phyloP scores from a whole-genome alignment of 2,329 filamentous ascomycete genomes.

The Ophiocordyceps camponoti-rufipedis region DNA sequence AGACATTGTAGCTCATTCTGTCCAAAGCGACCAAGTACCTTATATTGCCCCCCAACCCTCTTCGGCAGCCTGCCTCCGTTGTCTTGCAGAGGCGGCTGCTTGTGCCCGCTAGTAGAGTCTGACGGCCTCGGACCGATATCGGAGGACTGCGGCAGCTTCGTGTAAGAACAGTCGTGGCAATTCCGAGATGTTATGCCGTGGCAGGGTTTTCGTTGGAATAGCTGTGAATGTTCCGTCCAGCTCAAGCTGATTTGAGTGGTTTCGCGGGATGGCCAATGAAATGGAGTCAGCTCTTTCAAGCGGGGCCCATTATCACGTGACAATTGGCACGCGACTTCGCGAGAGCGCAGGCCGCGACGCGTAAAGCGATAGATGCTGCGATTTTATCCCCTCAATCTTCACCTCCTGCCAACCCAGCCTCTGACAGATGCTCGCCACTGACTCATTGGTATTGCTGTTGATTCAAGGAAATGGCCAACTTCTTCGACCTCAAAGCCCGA shows the following conservation, averaged over 20 bases:
- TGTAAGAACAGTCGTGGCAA: too few species aligned
- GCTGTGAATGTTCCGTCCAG: too few species aligned
- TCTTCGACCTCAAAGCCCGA: constrained; percentile 90
- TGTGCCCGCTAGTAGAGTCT: too few species aligned
- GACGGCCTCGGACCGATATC: too few species aligned
- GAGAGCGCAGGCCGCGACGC: constrained; percentile 4
- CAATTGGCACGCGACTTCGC: neutral
- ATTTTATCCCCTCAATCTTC: neutral
- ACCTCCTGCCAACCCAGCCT: neutral
- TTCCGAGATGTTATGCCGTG: too few species aligned
- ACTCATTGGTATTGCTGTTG: neutral
- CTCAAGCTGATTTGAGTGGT: too few species aligned
- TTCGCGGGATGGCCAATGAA: too few species aligned
- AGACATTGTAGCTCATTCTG: neutral
- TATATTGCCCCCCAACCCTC: neutral
- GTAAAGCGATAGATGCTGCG: constrained; percentile 11
- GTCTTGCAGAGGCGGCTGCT: too few species aligned
- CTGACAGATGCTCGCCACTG: neutral
- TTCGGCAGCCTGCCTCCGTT: neutral
- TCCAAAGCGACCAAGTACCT: neutral
- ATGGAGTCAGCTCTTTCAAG: neutral
- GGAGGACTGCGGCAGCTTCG: too few species aligned
- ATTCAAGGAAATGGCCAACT: constrained; percentile 50
- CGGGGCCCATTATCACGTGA: neutral
- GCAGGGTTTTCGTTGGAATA: too few species aligned